Conservation (phyloP, 345 rosid species). For the Iberis pinnata region DNA sequence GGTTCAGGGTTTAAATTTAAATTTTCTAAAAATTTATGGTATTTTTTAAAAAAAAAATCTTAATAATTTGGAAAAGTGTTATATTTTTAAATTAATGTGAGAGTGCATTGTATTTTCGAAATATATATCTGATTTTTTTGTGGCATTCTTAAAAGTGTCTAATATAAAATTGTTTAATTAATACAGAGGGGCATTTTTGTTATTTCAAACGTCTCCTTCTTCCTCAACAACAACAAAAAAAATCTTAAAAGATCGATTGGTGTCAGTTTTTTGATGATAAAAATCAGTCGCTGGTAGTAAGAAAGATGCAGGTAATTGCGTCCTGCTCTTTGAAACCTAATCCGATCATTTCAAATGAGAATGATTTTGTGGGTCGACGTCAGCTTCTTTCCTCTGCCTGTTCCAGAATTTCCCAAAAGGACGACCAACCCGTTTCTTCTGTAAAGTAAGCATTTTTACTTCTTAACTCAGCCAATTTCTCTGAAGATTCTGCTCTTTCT, state of each 20-base stretch:
- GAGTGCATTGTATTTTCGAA: no score
- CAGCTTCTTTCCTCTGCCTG: conserved; percentile 37
- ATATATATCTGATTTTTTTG: no score
- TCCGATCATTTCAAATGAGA: conserved; percentile 11
- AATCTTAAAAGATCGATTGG: conserved; percentile 14
- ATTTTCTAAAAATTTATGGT: no score
- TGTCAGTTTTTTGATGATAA: background rate
- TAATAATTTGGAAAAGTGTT: no score
- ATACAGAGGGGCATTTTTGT: conserved; percentile 9
- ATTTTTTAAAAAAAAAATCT: no score
- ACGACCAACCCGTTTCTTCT: conserved; percentile 27
- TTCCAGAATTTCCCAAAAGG: conserved; percentile 26
- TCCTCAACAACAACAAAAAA: conserved; percentile 5
- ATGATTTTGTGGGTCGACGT: conserved; percentile 32
- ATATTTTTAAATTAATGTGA: no score
- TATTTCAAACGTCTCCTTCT: background rate
- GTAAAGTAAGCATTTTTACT: conserved; percentile 27
- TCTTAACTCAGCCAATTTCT: conserved; percentile 1
- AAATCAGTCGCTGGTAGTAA: background rate
- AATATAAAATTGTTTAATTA: no score
- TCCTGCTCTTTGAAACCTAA: conserved; percentile 33
- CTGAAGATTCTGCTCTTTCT: background rate
- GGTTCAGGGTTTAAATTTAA: no score
- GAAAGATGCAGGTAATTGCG: conserved; percentile 38
- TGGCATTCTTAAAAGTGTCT: no score